phyloP scores from a whole-genome alignment of 352 stramenopile species.

The Phytophthora citricola region DNA sequence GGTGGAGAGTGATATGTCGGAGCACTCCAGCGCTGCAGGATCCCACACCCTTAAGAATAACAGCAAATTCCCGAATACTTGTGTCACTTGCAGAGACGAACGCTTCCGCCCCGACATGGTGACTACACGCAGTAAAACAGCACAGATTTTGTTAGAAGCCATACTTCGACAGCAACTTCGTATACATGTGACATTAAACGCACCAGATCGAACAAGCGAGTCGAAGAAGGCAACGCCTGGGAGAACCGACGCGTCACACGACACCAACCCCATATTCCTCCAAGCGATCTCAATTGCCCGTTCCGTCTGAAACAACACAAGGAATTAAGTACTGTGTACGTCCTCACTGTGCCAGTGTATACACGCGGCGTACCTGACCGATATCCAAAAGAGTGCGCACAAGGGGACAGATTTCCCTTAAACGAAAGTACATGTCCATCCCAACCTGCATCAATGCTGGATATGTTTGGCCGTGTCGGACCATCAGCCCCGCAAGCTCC shows the following conservation, averaged over 20 bases:
- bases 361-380: conserved; percentile 42
- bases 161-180: background rate
- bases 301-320: conserved; percentile 36
- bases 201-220: conserved; percentile 41
- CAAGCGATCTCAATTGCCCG: conserved; percentile 57
- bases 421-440: conserved; percentile 72
- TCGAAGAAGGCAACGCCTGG: conserved; percentile 58
- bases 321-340: background rate
- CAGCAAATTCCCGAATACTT: conserved; percentile 59
- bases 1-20: conserved; percentile 28
- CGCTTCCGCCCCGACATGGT: conserved; percentile 23
- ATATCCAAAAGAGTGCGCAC: conserved; percentile 57
- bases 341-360: background rate
- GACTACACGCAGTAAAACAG: conserved; percentile 26
- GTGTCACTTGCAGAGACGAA: conserved; percentile 47
- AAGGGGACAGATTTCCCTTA: conserved; percentile 52
- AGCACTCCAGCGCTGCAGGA: conserved; percentile 34
- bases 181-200: background rate
- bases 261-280: conserved; percentile 46
- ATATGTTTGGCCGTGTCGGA: conserved; percentile 34
- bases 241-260: conserved; percentile 49
- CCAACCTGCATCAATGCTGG: conserved; percentile 59
- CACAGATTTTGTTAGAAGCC: conserved; percentile 3
- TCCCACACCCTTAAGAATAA: conserved; percentile 69
- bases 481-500: conserved; percentile 62